Base-by-base conservation (phyloP, 2,329 filamentous ascomycete genomes). In the Diaporthe aspalathi region DNA sequence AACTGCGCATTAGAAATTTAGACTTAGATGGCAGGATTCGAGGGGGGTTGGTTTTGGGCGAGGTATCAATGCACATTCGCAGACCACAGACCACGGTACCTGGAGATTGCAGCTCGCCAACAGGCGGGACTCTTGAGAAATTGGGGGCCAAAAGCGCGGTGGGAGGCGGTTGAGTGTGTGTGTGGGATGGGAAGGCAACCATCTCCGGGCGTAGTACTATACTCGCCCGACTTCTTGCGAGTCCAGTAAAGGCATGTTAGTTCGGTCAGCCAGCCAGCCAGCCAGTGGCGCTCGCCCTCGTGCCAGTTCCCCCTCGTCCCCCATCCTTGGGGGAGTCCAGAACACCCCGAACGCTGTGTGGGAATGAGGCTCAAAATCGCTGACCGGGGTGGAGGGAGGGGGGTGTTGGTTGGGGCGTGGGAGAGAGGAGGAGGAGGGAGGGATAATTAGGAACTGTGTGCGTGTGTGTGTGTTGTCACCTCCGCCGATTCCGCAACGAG, bases 361-460 rank as follows among this genome's bases (percentile, higher is more conserved):
- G 62, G 65, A 47, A 73, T 73, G 72, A 71, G 72, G 72, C 72
- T 73, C 72, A 73, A 73, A 72, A 68, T 72, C 45, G 54, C 60
- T 29, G 50, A 72, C 52, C 52, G 65, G 54, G 65, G 66, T 24
- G 49, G 20, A n/a, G 35, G 38, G 38, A 35, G 38, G 54, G 32
- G n/a, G n/a, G n/a, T n/a, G n/a, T n/a, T n/a, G n/a, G n/a, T n/a
- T 20, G 54, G 54, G 32, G 32, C 38, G 54, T 38, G 54, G 35
- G 52, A 38, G 27, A 20, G 40, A 2, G 8, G 5, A 32, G 32
- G 8, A 8, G 8, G 32, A 8, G 32, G 8, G 32, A 5, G 32
- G 32, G 32, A 5, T 5, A 32, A 8, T 32, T 5, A 32, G 32
- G 5, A 8, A 32, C 5, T 5, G 32, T 5, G 32, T 32, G 32